These are phyloP conservation scores for Phytophthora aleatoria DNA, from an alignment of 352 stramenopile species.

Conservation along the genomic window DNA sequence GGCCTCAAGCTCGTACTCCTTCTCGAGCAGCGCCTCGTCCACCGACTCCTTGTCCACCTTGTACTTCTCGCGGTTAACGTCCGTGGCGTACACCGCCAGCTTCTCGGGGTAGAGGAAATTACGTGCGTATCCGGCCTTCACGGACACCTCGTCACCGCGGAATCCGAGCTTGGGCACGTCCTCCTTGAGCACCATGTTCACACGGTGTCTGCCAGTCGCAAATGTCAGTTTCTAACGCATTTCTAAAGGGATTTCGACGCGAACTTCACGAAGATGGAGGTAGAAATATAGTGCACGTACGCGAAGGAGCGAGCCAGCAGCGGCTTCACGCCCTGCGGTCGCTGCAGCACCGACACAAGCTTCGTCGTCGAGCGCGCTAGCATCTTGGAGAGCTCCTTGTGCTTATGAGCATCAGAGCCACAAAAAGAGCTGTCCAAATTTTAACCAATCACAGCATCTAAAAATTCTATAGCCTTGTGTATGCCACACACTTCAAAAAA, in stretches of 20 bases:
- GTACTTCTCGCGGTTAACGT: slow-evolving; percentile 88
- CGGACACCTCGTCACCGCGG: slow-evolving; percentile 90
- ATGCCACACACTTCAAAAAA: slow-evolving; percentile 1
- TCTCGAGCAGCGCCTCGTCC: slow-evolving; percentile 53
- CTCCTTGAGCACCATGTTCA: slow-evolving; percentile 88
- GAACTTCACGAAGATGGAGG: background rate
- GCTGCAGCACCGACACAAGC: slow-evolving; percentile 37
- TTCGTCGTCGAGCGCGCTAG: slow-evolving; percentile 39
- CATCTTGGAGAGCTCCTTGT: slow-evolving; percentile 34
- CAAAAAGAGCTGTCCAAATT: slow-evolving; percentile 16
- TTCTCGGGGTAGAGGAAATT: slow-evolving; percentile 96
- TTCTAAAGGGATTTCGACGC: slow-evolving; percentile 8
- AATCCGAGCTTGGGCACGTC: slow-evolving; percentile 87
- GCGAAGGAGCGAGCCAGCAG: slow-evolving; percentile 64
- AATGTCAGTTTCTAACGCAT: slow-evolving; percentile 5
- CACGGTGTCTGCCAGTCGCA: slow-evolving; percentile 62
- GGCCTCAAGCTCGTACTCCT: slow-evolving; percentile 66
- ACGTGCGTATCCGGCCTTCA: slow-evolving; percentile 94
- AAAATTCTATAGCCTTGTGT: background rate
- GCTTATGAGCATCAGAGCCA: slow-evolving; percentile 30
- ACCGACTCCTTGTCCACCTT: slow-evolving; percentile 70
- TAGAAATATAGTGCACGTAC: slow-evolving; percentile 37
- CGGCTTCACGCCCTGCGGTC: slow-evolving; percentile 48
- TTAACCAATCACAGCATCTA: slow-evolving; percentile 15
- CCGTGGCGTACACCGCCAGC: slow-evolving; percentile 93